Evolutionary conservation across 2,329 filamentous ascomycete species (phyloP), one percentile per base, ranked within the genome.

Genomic region (Davidsoniella virescens): DNA sequence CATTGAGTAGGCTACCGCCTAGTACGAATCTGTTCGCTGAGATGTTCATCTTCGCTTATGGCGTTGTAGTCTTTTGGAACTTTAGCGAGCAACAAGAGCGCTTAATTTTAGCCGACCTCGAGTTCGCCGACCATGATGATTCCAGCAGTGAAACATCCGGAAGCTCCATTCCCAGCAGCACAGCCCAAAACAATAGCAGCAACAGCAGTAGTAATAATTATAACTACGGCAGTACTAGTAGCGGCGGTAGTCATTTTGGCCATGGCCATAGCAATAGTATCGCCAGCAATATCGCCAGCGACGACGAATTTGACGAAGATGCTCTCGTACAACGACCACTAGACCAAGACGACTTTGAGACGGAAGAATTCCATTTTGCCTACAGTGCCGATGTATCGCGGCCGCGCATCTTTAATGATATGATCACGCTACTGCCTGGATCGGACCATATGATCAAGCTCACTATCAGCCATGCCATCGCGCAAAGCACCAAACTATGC

Each of bases 41-140:
- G 66, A 86, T 96, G 78, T 96, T 94, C 62, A 82, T 98, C 58
- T 96, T 93, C 64, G 90, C 85, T 14, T 98, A 98, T 61, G 92
- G 92, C 17, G 90, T 98, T 0, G 90, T 92, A 0, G 92, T 98
- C 4, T 94, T 98, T 63, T 98, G 92, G 92, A 98, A 98, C 63
- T 95, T 98, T 59, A 90, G 86, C 9, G 88, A 94, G 63, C 77
- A 82, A 56, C 92, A 98, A 63, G 92, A 98, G 63, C 95, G 94
- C 65, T 88, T 95, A 59, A 86, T 96, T 44, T 75, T 98, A 18
- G 92, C 92, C 38, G 92, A 98, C 64, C 70, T 98, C 49, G 92
- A 87, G 1, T 96, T 98, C 65, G 85, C 85, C 9, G 76, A 80
- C 56, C 78, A 76, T 49, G 74, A 82, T 53, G 74, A 73, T 16